phyloP scores from a whole-genome alignment of 1,284 basidiomycete genomes.

The Cutaneotrichosporon mucoides region DNA sequence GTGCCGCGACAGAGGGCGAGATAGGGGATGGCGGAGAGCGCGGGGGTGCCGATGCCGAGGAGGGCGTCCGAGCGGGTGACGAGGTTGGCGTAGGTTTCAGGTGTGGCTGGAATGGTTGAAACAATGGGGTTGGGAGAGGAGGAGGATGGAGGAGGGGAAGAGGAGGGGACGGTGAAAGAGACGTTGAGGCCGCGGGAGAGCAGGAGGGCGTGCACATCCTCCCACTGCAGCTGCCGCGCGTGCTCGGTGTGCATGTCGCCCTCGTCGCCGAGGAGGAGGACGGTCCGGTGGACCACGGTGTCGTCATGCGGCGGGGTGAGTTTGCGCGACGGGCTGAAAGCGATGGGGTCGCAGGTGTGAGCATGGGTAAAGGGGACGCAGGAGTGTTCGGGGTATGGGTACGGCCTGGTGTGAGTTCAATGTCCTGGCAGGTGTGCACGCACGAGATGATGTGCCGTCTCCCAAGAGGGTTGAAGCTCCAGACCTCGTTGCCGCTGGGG shows the following conservation, averaged over 20 bases:
- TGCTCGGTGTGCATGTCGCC: neutral
- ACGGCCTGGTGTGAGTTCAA: constrained; percentile 10
- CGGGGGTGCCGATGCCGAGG: neutral
- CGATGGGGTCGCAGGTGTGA: neutral
- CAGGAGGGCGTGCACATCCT: neutral
- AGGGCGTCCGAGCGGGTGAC: neutral
- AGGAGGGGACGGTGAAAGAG: neutral
- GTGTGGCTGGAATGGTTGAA: neutral
- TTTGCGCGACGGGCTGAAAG: neutral
- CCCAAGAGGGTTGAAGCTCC: constrained; percentile 9
- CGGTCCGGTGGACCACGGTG: neutral
- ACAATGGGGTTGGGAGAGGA: neutral
- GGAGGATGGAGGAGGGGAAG: neutral
- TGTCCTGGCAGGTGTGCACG: neutral
- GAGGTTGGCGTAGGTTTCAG: neutral
- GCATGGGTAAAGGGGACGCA: neutral
- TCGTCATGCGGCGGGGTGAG: neutral
- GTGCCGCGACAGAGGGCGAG: constrained; percentile 1
- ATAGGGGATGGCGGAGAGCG: neutral
- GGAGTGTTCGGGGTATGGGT: constrained; percentile 17
- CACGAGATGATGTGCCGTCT: constrained; percentile 5
- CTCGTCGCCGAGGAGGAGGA: constrained; percentile 4
- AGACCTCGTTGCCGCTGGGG: neutral
- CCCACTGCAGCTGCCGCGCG: neutral
- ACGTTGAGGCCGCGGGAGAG: neutral